These are phyloP conservation scores for Sporothrix inflata DNA, from an alignment of 2,329 filamentous ascomycete species.

Conservation along the genomic window DNA sequence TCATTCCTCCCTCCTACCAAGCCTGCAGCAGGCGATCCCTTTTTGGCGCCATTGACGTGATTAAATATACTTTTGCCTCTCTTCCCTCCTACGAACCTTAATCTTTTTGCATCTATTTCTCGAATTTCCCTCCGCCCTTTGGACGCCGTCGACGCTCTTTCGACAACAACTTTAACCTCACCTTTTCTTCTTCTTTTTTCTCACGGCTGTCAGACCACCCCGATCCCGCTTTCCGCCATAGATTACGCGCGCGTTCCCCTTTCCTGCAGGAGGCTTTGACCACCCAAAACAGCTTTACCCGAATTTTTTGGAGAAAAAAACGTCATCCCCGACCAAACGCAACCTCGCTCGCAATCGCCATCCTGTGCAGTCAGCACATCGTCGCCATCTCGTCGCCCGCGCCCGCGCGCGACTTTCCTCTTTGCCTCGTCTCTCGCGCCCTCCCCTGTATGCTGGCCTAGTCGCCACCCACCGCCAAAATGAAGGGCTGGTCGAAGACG, in stretches of 20 bases:
- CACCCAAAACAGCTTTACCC: not conserved
- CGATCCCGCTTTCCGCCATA: not conserved
- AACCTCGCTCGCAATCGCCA: constrained; percentile 7
- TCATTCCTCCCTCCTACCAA: not conserved
- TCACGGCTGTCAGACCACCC: not conserved
- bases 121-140: not conserved
- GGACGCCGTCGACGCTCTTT: not conserved
- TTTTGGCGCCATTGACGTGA: constrained; percentile 24
- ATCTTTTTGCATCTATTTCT: not conserved
- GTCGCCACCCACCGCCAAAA: constrained; percentile 19
- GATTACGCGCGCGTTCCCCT: not conserved
- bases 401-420: not conserved
- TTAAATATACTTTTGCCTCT: constrained; percentile 24
- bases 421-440: not conserved
- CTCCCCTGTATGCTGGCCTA: not conserved
- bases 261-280: not conserved
- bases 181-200: not conserved
- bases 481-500: constrained; percentile 80
- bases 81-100: not conserved
- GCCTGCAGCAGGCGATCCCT: not conserved
- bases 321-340: not conserved
- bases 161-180: not conserved
- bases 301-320: constrained; percentile 13
- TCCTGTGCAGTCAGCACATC: constrained; percentile 5
- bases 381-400: not conserved